Evolutionary conservation across 495 filamentous ascomycete genomes (phyloP), one percentile per base, ranked within the genome.

Genomic region (Xylaria cubensis): DNA sequence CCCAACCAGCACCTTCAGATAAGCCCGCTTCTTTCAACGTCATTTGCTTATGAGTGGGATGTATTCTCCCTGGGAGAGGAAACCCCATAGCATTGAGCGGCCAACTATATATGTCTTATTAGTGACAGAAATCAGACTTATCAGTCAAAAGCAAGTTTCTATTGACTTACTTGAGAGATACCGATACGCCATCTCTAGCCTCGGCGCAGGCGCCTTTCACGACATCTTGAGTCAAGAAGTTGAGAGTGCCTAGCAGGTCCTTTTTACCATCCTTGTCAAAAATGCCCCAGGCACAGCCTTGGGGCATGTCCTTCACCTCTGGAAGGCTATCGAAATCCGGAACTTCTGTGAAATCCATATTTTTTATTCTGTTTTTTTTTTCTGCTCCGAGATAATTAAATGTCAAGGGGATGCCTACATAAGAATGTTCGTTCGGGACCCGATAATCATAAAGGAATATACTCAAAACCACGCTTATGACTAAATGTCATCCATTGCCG

Each of bases 221-320:
- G 13, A 90, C 82, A 1, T 86, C 78, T 0, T 86, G 87, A 1
- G 87, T 90, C 19, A 92, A 77, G 12, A 90, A 78, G 76, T 91
- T 91, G 44, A 90, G 74, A 2, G 86, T 89, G 36, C 90, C 90
- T 62, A 84, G 81, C 48, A 86, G 75, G 72, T 92, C 90, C 62
- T 88, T 88, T 71, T 88, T 80, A 62, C 86, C 88, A 70, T 88
- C 82, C 69, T 86, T 88, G 78, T 92, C 90, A 55, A 88, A 92
- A 21, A 92, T 44, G 5, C 90, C 89, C 90, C 90, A 92, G 13
- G 90, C 86, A 74, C 87, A 90, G 21, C 90, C 90, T 76, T 89
- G 85, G 1, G 88, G 89, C 83, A 88, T 87, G 17, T 84, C 88
- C 41, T 87, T 73, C 7, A 92, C 89, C 51, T 80, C 77, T 5